Percentiles rank a stretch among this genome's conserved stretches.
These are phyloP conservation scores for Penicillium ochrochloron DNA, from an alignment of 495 filamentous ascomycete genomes.

Conservation along the genomic window DNA sequence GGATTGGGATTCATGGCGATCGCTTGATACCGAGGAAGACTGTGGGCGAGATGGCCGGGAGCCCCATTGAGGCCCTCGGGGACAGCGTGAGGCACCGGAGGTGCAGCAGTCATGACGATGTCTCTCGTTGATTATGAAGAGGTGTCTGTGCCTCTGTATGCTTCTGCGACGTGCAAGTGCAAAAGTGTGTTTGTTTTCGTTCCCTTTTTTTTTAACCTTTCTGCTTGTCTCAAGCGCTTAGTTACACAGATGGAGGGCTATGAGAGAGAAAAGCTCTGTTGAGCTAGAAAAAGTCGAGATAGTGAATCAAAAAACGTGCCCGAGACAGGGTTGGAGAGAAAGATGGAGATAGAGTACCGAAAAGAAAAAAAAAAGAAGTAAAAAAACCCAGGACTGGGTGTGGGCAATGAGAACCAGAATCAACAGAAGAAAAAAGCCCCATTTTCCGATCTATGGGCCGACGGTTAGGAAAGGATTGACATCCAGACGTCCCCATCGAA, in stretches of 20 bases:
- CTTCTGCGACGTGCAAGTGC: background rate
- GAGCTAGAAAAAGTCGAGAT: background rate
- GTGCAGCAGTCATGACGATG: slow-evolving; percentile 46
- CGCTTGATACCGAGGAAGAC: slow-evolving; percentile 50
- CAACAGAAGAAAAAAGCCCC: slow-evolving; percentile 25
- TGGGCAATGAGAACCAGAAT: slow-evolving; percentile 29
- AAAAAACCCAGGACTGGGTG: slow-evolving; percentile 4
- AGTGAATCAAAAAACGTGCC: background rate
- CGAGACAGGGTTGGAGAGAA: slow-evolving; percentile 4
- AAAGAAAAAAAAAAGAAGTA: slow-evolving; percentile 21
- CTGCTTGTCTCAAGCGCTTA: slow-evolving; percentile 6
- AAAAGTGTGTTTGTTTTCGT: background rate
- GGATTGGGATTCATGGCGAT: slow-evolving; percentile 55
- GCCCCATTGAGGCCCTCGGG: slow-evolving; percentile 43
- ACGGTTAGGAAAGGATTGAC: slow-evolving; percentile 38
- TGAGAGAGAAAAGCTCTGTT: background rate
- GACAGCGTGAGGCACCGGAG: slow-evolving; percentile 43
- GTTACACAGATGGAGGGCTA: slow-evolving; percentile 9
- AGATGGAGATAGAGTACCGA: slow-evolving; percentile 15
- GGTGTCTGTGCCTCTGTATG: background rate
- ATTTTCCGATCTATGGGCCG: slow-evolving; percentile 38
- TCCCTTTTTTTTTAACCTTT: background rate
- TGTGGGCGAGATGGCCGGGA: slow-evolving; percentile 40
- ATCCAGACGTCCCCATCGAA: slow-evolving; percentile 23
- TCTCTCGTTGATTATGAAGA: slow-evolving; percentile 1